These are phyloP conservation scores for Calocera viscosa DNA, from an alignment of 768 basidiomycete species.

Conservation along the genomic window DNA sequence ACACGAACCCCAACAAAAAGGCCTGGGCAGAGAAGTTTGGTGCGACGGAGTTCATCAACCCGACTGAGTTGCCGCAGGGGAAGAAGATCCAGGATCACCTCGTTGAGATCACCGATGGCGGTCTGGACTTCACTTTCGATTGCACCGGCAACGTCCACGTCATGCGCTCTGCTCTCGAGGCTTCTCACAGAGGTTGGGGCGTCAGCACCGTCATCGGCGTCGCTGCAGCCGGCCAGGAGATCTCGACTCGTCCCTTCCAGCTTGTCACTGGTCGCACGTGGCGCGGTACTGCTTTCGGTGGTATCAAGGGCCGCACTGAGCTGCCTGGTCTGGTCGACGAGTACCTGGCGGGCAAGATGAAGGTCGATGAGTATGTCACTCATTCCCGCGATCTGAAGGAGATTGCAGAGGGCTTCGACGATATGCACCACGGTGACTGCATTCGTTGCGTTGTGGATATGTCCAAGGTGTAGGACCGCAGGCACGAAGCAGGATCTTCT, in stretches of 20 bases:
- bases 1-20: conserved; percentile 78
- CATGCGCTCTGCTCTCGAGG: conserved; percentile 90
- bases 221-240: conserved; percentile 92
- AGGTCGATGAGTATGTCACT: conserved; percentile 93
- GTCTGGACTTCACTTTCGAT: conserved; percentile 94
- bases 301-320: conserved; percentile 95
- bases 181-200: conserved; percentile 99
- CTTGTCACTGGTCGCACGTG: conserved; percentile 81
- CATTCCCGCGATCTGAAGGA: conserved; percentile 62
- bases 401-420: conserved; percentile 79
- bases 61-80: conserved; percentile 59
- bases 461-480: conserved; percentile 26
- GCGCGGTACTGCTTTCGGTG: conserved; percentile 93
- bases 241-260: conserved; percentile 71
- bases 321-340: conserved; percentile 90
- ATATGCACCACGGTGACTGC: conserved; percentile 88
- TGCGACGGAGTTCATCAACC: conserved; percentile 90
- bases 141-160: conserved; percentile 87
- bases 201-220: conserved; percentile 93
- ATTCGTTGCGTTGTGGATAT: conserved; percentile 95
- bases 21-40: conserved; percentile 85
- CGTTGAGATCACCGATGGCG: conserved; percentile 88
- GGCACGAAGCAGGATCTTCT: not conserved
- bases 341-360: conserved; percentile 67
- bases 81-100: conserved; percentile 81